phyloP scores from a whole-genome alignment of 2,329 filamentous ascomycete genomes.

The Botryosphaeria agaves region DNA sequence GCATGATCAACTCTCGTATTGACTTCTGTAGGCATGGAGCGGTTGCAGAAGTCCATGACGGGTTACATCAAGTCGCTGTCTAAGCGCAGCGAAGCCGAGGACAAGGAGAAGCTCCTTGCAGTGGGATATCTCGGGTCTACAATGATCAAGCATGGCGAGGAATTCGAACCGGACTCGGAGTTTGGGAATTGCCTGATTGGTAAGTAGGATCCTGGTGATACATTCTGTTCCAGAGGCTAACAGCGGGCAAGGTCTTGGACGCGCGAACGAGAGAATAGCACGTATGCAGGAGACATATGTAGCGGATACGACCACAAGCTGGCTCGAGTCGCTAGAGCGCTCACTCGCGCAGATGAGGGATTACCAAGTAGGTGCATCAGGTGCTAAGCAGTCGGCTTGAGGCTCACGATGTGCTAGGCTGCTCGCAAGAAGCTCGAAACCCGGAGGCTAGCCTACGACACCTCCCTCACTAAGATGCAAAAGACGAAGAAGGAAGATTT shows the following conservation, averaged over 20 bases:
- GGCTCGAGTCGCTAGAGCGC: constrained; percentile 83
- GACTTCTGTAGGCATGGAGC: constrained; percentile 89
- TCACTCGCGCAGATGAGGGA: constrained; percentile 93
- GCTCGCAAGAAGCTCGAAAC: constrained; percentile 89
- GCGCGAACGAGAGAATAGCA: constrained; percentile 75
- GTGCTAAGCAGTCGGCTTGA: neutral
- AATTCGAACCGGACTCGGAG: constrained; percentile 80
- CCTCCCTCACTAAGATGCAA: constrained; percentile 75
- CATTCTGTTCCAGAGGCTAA: neutral
- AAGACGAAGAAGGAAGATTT: constrained; percentile 92
- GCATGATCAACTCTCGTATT: constrained; percentile 1
- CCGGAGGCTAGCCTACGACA: constrained; percentile 77
- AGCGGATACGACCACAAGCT: constrained; percentile 58
- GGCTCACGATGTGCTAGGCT: constrained; percentile 26
- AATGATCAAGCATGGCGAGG: constrained; percentile 80
- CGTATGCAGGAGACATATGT: constrained; percentile 74
- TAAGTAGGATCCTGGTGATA: constrained; percentile 20
- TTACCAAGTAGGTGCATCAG: constrained; percentile 75
- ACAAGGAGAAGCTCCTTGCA: constrained; percentile 74
- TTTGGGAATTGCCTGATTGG: constrained; percentile 74
- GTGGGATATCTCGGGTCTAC: constrained; percentile 63
- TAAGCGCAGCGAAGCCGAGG: constrained; percentile 68
- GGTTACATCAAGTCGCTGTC: constrained; percentile 76
- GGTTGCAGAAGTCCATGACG: constrained; percentile 71
- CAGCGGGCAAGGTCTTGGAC: constrained; percentile 45